Base-by-base conservation (phyloP, 1,139 yeast species). In the Pneumocystis carinii region DNA sequence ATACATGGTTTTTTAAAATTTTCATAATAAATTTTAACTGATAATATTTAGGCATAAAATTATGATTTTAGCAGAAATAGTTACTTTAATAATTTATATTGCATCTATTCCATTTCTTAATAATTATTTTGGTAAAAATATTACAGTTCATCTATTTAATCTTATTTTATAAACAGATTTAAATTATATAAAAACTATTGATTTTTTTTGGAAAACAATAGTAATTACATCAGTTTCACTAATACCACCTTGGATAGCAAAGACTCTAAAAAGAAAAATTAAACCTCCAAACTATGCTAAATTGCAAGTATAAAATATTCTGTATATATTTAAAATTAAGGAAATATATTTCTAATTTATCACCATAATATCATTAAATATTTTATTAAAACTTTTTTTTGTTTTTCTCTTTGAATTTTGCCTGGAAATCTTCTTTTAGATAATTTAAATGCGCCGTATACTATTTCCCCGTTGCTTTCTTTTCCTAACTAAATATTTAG, bases 281-380 rank as follows among this genome's bases (percentile, higher is more conserved):
- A 82, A 90, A 68, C 98, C 98, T 8, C 98, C 98, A 56, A 90
- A 87, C 72, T 92, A 94, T 74, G 97, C 97, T n/a, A 92, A 92
- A 72, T 97, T 92, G 61, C 97, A 88, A 36, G 41, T 36, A 24
- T 63, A 56, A 38, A 17, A 58, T 60, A 73, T 94, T 85, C 67
- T 83, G 75, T 55, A 74, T 66, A 66, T 19, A 37, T 12, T 4
- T 27, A 24, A 2, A 27, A 19, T 12, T 17, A 19, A 12, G 24
- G 14, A 37, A 39, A 57, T 17, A 36, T 10, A 57, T 57, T 57
- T 29, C 38, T 24, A 24, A 32, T 32, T 27, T 32, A 32, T 32
- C 29, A 24, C 55, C 27, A 48, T 24, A 48, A 24, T 48, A 48
- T 48, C 15, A 48, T 3, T 24, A 12, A 48, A 39, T 24, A 24